Evolutionary conservation across 257 asterid genomes (phyloP).

Genomic region (Scutellaria baicalensis): DNA sequence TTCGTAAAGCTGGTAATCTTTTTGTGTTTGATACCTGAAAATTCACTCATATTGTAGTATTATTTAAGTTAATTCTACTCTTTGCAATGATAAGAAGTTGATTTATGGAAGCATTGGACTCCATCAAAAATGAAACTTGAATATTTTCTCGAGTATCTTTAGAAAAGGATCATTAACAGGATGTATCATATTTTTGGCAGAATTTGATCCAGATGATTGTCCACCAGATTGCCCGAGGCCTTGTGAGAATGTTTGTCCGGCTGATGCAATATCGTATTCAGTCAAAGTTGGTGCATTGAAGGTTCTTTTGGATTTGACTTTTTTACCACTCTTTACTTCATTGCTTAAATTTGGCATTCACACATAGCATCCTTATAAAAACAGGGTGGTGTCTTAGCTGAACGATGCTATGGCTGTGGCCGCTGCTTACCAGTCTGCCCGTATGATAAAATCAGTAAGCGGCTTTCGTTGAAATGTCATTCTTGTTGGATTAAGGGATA

Average conservation of each 20-base stretch:
- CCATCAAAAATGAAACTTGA: background rate
- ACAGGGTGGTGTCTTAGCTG: constrained; percentile 77
- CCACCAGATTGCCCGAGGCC: constrained; percentile 86
- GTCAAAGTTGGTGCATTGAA: constrained; percentile 32
- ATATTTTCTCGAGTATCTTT: background rate
- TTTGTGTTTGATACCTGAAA: background rate
- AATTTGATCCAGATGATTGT: constrained; percentile 74
- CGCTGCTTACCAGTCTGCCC: constrained; percentile 96
- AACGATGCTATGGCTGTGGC: constrained; percentile 96
- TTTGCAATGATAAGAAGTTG: background rate
- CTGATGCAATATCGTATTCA: constrained; percentile 56
- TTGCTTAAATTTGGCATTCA: background rate
- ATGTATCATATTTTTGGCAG: constrained; percentile 27
- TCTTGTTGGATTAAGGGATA: background rate
- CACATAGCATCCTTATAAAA: background rate
- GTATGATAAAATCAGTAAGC: constrained; percentile 75
- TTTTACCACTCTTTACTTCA: background rate
- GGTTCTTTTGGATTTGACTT: constrained; percentile 29
- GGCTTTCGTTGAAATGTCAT: background rate
- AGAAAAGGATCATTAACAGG: constrained; percentile 6
- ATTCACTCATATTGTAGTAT: too few relatives aligned
- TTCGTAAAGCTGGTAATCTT: constrained; percentile 82
- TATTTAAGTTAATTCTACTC: too few relatives aligned
- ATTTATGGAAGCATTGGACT: background rate
- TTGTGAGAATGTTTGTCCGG: constrained; percentile 86